Conservation (phyloP, 768 basidiomycete species). For the Suillus subluteus region DNA sequence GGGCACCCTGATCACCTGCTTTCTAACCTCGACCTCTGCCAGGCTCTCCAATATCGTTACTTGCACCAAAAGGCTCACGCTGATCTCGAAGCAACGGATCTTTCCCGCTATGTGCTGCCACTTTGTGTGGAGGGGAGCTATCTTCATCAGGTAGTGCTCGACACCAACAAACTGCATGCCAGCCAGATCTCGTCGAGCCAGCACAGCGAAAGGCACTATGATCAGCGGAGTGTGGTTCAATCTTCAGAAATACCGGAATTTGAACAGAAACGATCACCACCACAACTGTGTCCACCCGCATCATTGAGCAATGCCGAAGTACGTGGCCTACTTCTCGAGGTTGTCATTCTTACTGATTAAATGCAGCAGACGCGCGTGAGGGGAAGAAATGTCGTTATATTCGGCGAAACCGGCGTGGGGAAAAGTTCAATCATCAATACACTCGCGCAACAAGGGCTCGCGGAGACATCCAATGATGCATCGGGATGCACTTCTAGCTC, state of each 20-base stretch:
- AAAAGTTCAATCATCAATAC: conserved; percentile 34
- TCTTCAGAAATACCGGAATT: background rate
- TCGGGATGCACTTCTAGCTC: conserved; percentile 21
- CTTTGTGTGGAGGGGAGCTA: background rate
- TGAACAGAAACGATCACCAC: background rate
- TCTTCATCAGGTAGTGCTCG: background rate
- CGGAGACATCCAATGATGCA: conserved; percentile 15
- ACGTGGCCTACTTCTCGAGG: background rate
- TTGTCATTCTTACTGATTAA: background rate
- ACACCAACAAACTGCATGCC: background rate
- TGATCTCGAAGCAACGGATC: background rate
- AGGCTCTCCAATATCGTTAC: background rate
- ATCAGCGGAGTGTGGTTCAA: background rate
- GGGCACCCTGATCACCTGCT: background rate
- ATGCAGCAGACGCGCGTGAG: background rate
- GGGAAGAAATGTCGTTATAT: conserved; percentile 24
- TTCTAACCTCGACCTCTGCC: background rate
- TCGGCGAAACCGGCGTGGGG: conserved; percentile 28
- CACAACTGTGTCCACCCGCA: background rate
- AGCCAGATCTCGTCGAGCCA: background rate
- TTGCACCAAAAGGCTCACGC: background rate
- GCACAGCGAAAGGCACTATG: background rate
- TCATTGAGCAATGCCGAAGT: background rate
- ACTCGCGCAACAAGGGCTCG: conserved; percentile 16
- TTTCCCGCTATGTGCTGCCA: background rate